These are phyloP conservation scores for Lentinula novae-zelandiae DNA, from an alignment of 1,284 basidiomycete genomes.

Conservation along the genomic window DNA sequence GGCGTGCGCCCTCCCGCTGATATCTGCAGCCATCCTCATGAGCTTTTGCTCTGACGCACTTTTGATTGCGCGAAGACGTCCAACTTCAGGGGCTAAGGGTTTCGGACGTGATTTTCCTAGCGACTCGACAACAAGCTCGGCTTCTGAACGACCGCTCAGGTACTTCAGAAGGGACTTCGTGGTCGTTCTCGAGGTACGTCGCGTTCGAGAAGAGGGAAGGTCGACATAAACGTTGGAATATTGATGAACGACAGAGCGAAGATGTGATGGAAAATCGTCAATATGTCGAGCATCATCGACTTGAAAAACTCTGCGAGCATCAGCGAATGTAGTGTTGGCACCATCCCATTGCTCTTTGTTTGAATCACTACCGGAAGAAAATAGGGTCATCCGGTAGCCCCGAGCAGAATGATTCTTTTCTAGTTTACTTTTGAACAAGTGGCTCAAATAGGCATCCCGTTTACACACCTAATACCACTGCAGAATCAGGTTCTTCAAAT, in stretches of 20 bases:
- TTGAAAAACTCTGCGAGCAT: conserved; percentile 62
- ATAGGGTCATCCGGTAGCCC: conserved; percentile 89
- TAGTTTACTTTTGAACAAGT: conserved; percentile 21
- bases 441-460: not conserved
- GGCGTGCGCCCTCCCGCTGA: conserved; percentile 73
- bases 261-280: conserved; percentile 45
- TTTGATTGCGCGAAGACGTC: conserved; percentile 65
- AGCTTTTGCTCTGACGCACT: conserved; percentile 64
- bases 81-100: conserved; percentile 57
- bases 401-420: conserved; percentile 63
- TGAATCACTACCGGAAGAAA: conserved; percentile 76
- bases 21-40: conserved; percentile 74
- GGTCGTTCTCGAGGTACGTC: conserved; percentile 19
- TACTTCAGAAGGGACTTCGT: conserved; percentile 48
- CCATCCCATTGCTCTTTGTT: conserved; percentile 93
- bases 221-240: conserved; percentile 41
- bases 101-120: conserved; percentile 44
- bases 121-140: conserved; percentile 50
- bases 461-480: conserved; percentile 72
- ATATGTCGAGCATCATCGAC: conserved; percentile 72
- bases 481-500: conserved; percentile 91
- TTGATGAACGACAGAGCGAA: conserved; percentile 33
- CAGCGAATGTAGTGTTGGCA: conserved; percentile 63
- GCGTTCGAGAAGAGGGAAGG: conserved; percentile 17
- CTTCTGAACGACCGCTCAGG: conserved; percentile 36